Conservation (phyloP, 2,329 filamentous ascomycete genomes). For the Albophoma yamanashiensis region DNA sequence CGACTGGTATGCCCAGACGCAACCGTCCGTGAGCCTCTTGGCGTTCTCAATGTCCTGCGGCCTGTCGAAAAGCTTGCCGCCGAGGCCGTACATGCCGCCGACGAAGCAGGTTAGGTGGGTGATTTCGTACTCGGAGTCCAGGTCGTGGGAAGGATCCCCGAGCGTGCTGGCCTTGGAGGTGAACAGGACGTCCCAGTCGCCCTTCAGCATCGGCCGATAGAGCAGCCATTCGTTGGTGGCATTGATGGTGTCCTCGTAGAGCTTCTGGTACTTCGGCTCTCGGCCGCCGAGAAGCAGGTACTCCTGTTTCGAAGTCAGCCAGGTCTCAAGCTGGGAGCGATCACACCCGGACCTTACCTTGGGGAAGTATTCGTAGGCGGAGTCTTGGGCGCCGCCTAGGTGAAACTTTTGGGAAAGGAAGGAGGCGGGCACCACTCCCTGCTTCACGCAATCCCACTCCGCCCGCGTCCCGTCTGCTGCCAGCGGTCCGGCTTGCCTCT, state of each 20-base stretch:
- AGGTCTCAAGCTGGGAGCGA: conserved; percentile 8
- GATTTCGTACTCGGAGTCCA: conserved; percentile 45
- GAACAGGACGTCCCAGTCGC: conserved; percentile 61
- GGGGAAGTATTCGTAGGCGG: conserved; percentile 61
- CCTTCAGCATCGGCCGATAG: conserved; percentile 64
- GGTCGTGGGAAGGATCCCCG: conserved; percentile 28
- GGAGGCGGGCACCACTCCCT: conserved; percentile 43
- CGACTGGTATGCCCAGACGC: conserved; percentile 57
- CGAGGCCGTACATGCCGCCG: conserved; percentile 59
- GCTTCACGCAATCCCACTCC: conserved; percentile 42
- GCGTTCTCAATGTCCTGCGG: conserved; percentile 52
- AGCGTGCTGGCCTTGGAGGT: conserved; percentile 49
- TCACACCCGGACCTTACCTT: conserved; percentile 29
- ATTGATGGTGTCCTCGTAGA: conserved; percentile 60
- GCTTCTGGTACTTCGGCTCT: conserved; percentile 57
- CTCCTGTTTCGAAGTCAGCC: conserved; percentile 31
- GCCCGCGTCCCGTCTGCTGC: conserved; percentile 21
- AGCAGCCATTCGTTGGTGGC: conserved; percentile 64
- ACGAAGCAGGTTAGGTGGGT: conserved; percentile 58
- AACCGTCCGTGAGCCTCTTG: conserved; percentile 54
- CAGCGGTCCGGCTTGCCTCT: conserved; percentile 14
- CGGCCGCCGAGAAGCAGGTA: conserved; percentile 68
- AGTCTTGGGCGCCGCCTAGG: conserved; percentile 57
- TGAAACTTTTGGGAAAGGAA: conserved; percentile 38
- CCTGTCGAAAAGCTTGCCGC: conserved; percentile 49